Percentiles rank a stretch among this genome's conserved stretches.
phyloP scores from a whole-genome alignment of 768 basidiomycete species.

The Mycena leptocephala region DNA sequence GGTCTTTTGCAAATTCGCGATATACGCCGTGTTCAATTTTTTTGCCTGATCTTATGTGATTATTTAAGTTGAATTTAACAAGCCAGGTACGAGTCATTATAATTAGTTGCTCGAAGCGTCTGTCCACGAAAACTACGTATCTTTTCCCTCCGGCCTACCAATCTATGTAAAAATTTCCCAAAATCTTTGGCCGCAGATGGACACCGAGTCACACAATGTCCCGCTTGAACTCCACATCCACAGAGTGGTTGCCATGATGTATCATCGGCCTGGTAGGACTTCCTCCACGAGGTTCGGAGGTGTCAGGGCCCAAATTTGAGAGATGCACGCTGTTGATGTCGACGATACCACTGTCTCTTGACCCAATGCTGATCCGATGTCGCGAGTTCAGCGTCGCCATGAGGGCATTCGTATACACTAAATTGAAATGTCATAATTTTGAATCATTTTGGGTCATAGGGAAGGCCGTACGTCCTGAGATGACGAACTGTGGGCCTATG shows the following conservation, averaged over 20 bases:
- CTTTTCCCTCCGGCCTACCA: not conserved
- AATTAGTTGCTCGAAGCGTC: not conserved
- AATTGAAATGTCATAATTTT: not conserved
- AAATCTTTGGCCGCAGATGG: too few relatives aligned
- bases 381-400: slow-evolving; percentile 15
- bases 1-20: not conserved
- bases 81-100: not conserved
- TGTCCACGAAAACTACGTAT: not conserved
- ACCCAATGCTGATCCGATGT: not conserved
- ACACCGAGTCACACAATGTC: not conserved
- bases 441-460: not conserved
- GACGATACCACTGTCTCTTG: too few relatives aligned
- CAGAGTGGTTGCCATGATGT: not conserved
- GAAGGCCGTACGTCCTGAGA: not conserved
- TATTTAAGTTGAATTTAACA: too few relatives aligned
- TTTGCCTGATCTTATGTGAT: not conserved
- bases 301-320: not conserved
- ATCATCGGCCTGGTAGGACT: too few relatives aligned
- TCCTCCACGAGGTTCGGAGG: too few relatives aligned
- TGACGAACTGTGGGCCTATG: slow-evolving; percentile 9
- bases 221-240: not conserved
- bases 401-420: slow-evolving; percentile 12
- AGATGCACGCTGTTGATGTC: slow-evolving; percentile 6
- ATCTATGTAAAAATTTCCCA: not conserved
- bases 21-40: not conserved